Evolutionary conservation across 2,329 filamentous ascomycete genomes (phyloP), one percentile per base, ranked within the genome.

Genomic region (Fusarium sp.): DNA sequence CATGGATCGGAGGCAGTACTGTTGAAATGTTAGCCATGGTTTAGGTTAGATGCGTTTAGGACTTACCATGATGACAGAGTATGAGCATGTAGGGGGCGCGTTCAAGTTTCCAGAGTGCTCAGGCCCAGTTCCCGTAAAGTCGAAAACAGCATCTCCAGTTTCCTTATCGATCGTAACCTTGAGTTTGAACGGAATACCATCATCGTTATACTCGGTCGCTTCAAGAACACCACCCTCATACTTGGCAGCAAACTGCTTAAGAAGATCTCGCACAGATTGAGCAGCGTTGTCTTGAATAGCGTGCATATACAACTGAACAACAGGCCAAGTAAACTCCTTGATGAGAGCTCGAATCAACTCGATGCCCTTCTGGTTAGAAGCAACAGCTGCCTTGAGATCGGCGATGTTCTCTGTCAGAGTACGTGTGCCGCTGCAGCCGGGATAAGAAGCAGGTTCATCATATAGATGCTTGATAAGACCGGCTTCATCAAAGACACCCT

Each of bases 311-410:
- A 92, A 91, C 71, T 93, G 90, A 0, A 97, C 93, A 0, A 92
- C 91, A 4, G 89, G 84, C 71, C 93, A 89, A 18, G 90, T 90
- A 71, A 94, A 96, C 73, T 96, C 93, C 20, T 88, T 85, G 69
- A 97, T 94, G 3, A 96, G 82, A 0, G 86, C 85, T 49, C 86
- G 87, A 69, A 97, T 96, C 23, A 94, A 81, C 48, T 88, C 88
- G 68, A 96, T 96, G 8, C 93, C 93, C 69, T 94, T 94, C 68
- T 93, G 91, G 75, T 97, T 97, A 5, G 93, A 92, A 0, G 93
- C 93, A 4, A 96, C 91, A 74, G 95, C 92, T 0, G 93, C 93
- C 78, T 95, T 94, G 21, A 97, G 84, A 75, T 97, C 93, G 44
- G 93, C 94, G 66, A 97, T 84, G 74, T 97, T 97, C 77, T 97